Conservation (phyloP, 1,284 basidiomycete species). For the Jaminaea rosea region DNA sequence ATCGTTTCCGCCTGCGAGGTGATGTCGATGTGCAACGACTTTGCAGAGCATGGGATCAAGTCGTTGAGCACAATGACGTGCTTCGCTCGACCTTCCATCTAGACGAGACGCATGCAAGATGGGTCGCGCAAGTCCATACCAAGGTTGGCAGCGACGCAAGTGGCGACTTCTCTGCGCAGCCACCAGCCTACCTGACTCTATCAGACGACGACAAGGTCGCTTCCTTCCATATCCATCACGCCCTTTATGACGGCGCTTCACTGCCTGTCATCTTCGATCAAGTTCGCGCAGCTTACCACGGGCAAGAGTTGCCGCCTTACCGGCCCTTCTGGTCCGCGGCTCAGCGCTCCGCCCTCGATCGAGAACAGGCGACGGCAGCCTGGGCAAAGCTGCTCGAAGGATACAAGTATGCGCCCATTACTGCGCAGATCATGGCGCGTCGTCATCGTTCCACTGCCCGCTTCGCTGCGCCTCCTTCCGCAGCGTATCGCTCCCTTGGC, state of each 20-base stretch:
- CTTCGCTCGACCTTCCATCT: slow-evolving; percentile 36
- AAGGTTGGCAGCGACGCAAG: too few relatives aligned
- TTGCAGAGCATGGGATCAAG: slow-evolving; percentile 17
- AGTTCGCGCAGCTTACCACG: background rate
- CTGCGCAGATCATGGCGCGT: background rate
- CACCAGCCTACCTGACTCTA: too few relatives aligned
- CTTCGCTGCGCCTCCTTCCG: background rate
- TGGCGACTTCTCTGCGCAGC: too few relatives aligned
- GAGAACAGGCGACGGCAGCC: slow-evolving; percentile 15
- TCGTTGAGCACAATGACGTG: slow-evolving; percentile 25
- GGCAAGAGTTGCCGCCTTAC: background rate
- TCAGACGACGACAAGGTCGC: too few relatives aligned
- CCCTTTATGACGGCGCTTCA: slow-evolving; percentile 31
- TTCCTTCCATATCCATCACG: slow-evolving; percentile 21
- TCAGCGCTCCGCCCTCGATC: slow-evolving; percentile 15
- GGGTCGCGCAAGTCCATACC: slow-evolving; percentile 10
- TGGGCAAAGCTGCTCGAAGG: slow-evolving; percentile 20
- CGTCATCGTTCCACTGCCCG: background rate
- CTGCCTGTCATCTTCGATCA: slow-evolving; percentile 20
- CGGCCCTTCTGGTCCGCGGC: slow-evolving; percentile 18
- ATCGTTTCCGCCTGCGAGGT: background rate
- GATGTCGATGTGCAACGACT: background rate
- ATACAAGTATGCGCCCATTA: slow-evolving; percentile 6
- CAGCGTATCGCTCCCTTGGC: background rate
- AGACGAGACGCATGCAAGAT: slow-evolving; percentile 8